phyloP scores from a whole-genome alignment of 208 protist species.

The Plasmodiophora brassicae region DNA sequence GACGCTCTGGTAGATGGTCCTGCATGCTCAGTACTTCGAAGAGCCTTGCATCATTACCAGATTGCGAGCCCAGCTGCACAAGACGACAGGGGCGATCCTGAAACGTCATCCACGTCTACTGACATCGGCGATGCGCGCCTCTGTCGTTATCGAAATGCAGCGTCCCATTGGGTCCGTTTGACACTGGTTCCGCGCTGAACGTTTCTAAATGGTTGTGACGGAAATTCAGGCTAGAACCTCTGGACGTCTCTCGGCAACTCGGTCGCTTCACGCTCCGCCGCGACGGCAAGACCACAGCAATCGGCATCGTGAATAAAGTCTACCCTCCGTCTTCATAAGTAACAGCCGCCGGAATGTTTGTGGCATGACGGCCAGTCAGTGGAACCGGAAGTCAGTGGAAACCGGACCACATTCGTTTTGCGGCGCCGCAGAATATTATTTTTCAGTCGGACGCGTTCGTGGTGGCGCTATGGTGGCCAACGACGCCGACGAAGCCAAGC shows the following conservation, averaged over 20 bases:
- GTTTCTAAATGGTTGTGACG: neutral
- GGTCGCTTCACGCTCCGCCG: neutral
- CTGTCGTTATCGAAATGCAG: neutral
- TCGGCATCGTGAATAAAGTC: conserved; percentile 20
- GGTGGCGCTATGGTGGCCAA: too few relatives aligned
- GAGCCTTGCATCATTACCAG: neutral
- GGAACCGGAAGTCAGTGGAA: too few relatives aligned
- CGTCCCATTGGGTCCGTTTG: neutral
- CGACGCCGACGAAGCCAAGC: too few relatives aligned
- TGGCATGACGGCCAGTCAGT: too few relatives aligned
- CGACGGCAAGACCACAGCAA: neutral
- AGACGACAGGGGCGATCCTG: neutral
- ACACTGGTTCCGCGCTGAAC: neutral
- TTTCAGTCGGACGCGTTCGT: too few relatives aligned
- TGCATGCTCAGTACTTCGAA: neutral
- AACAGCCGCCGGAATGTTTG: too few relatives aligned
- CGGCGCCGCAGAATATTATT: too few relatives aligned
- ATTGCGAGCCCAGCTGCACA: neutral
- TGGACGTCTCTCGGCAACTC: neutral
- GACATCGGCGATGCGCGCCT: neutral
- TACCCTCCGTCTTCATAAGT: too few relatives aligned
- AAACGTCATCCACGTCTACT: neutral
- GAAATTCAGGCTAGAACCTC: neutral
- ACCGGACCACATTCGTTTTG: too few relatives aligned
- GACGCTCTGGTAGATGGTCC: neutral